These are phyloP conservation scores for Pseudogymnoascus sp. DNA, from an alignment of 2,329 filamentous ascomycete species.

Conservation along the genomic window DNA sequence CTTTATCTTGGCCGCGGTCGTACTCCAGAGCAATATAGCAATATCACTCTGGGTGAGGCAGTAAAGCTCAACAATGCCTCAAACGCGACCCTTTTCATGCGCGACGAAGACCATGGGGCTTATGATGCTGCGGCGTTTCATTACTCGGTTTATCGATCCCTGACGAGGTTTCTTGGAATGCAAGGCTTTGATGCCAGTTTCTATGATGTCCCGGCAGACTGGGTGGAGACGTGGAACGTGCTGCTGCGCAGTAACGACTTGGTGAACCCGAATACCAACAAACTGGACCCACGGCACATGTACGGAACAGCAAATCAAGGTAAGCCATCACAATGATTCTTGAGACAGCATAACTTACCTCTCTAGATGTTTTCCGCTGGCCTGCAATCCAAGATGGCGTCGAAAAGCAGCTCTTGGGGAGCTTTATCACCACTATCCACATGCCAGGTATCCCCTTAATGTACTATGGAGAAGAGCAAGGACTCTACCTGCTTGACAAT, in stretches of 20 bases:
- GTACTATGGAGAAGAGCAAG: slow-evolving; percentile 61
- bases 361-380: slow-evolving; percentile 57
- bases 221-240: slow-evolving; percentile 44
- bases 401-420: slow-evolving; percentile 48
- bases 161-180: slow-evolving; percentile 53
- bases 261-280: slow-evolving; percentile 51
- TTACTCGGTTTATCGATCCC: slow-evolving; percentile 54
- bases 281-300: slow-evolving; percentile 58
- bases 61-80: slow-evolving; percentile 11
- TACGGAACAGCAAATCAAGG: slow-evolving; percentile 52
- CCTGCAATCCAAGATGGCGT: slow-evolving; percentile 50
- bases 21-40: slow-evolving; percentile 41
- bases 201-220: slow-evolving; percentile 44
- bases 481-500: slow-evolving; percentile 56
- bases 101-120: slow-evolving; percentile 43
- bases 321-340: neutral
- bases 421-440: slow-evolving; percentile 53
- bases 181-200: slow-evolving; percentile 35
- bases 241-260: slow-evolving; percentile 53
- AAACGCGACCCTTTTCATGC: slow-evolving; percentile 29
- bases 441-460: slow-evolving; percentile 54
- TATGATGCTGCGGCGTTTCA: slow-evolving; percentile 56
- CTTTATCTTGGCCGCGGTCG: slow-evolving; percentile 55
- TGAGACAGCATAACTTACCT: slow-evolving; percentile 51
- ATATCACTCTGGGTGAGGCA: slow-evolving; percentile 4